Evolutionary conservation across 2,329 filamentous ascomycete genomes (phyloP), one percentile per base, ranked within the genome.

Genomic region (Neonectria sp.): DNA sequence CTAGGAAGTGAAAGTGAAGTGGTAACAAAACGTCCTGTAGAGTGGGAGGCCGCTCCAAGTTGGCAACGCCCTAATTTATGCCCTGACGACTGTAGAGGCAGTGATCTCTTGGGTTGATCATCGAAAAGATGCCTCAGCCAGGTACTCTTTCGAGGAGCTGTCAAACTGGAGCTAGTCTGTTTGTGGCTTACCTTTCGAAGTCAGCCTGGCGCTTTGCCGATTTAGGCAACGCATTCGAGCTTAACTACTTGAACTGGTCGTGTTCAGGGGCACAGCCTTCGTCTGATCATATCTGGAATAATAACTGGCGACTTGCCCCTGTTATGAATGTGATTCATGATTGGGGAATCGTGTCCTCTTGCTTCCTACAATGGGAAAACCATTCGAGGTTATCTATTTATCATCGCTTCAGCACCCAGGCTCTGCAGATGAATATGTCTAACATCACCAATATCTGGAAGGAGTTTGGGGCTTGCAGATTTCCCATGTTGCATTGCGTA

Each of bases 191-290:
- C 25, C 35, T 63, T 69, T 71, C 69, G 69, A 71, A 31, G 15
- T 8, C n/a, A 1, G 15, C 11, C 8, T 21, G 33, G 17, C 49
- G 35, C 63, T 59, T 65, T 69, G 9, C 72, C 57, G 6, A 17
- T 70, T 72, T 61, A 24, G 60, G 73, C 49, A 64, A 48, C 13
- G 37, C 62, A 76, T 76, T 77, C 76, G 73, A 78, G 67, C 17
- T 55, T 58, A 37, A 53, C 40, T 35, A 21, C 21, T 29, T 11
- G 25, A 21, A n/a, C n/a, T 49, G 24, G 52, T 25, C 3, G 6
- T 37, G 45, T 53, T 15, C 25, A 25, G 29, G 33, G 6, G 31
- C 31, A 74, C 71, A 68, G 73, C 71, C 72, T 60, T 72, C 67
- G 24, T 24, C 17, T 17, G 21, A 60, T 73, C 29, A 46, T n/a